phyloP scores from a whole-genome alignment of 768 basidiomycete species.

The Xerocomellus amylosporus region DNA sequence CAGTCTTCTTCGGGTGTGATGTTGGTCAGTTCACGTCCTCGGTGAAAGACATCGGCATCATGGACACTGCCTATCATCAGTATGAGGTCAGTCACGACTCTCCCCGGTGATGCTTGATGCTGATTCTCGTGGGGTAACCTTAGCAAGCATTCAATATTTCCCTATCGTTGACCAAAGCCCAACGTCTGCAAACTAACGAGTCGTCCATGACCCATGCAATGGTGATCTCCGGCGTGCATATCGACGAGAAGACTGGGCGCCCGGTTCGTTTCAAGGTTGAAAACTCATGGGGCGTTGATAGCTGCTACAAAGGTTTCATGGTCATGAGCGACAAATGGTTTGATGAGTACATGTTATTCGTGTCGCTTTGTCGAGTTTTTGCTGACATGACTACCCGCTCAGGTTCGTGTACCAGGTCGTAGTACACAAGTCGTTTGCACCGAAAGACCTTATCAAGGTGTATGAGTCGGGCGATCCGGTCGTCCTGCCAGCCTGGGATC shows the following conservation, averaged over 20 bases:
- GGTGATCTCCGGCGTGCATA: constrained; percentile 88
- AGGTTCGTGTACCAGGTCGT: constrained; percentile 95
- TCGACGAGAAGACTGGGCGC: constrained; percentile 64
- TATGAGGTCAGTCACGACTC: constrained; percentile 54
- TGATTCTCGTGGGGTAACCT: constrained; percentile 3
- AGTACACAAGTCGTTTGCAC: constrained; percentile 74
- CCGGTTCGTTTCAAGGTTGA: constrained; percentile 95
- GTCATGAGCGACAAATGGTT: constrained; percentile 95
- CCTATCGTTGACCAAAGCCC: constrained; percentile 78
- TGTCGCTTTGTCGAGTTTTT: not conserved
- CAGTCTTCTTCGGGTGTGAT: constrained; percentile 96
- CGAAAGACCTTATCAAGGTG: constrained; percentile 77
- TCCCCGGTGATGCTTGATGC: not conserved
- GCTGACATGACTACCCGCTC: constrained; percentile 2
- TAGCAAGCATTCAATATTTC: constrained; percentile 82
- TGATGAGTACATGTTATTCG: constrained; percentile 58
- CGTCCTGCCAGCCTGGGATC: constrained; percentile 86
- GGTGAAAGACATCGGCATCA: constrained; percentile 58
- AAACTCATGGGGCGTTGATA: constrained; percentile 86
- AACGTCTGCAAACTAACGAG: constrained; percentile 79
- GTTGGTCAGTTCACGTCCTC: constrained; percentile 83
- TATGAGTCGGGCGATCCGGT: constrained; percentile 63
- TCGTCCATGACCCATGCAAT: constrained; percentile 89
- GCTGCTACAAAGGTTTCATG: constrained; percentile 83
- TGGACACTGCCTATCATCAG: constrained; percentile 82